Evolutionary conservation across 2,329 filamentous ascomycete genomes (phyloP), one percentile per base, ranked within the genome.

Genomic region (Pleoardoris graminearum): DNA sequence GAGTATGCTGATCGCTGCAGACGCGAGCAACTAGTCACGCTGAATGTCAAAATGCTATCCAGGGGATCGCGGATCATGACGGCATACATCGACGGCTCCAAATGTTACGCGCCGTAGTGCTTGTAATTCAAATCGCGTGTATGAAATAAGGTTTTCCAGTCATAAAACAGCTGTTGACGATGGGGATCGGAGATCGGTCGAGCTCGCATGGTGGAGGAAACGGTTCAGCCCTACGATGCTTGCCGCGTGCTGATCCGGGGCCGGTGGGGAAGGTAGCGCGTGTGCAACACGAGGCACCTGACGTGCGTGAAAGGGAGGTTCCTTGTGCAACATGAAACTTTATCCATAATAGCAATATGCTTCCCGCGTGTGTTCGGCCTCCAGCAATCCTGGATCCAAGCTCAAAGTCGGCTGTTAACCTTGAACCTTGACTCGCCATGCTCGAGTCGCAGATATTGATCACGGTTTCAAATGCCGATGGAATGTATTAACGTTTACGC

Each of bases 171-270:
- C 3, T 19, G 23, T 19, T 42, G 39, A 16, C 7, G 29, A 1
- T 10, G 41, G 41, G 7, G 5, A 17, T 35, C 8, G 42, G 23
- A 29, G 19, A 25, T 35, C 12, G 14, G n/a, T 41, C 23, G 42
- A 8, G 17, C 44, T 47, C 44, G 44, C 12, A 29, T 47, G 33
- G 44, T 37, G 44, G 33, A n/a, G 3, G 14, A 7, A 1, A 8
- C 19, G 8, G 3, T 12, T 47, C 44, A 47, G 44, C 44, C 44
- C 44, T 47, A 47, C 44, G 44, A 16, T 43, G 42, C 30, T 12
- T 37, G 44, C 22, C 33, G 44, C 32, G 42, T 22, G 33, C 44
- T 38, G 44, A 38, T 47, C 44, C 23, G 44, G 44, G 44, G 44
- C n/a, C 35, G 42, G 33, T 22, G 44, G 44, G 44, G 44, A 47